A percentile compares a stretch with the other conserved stretches of the same genome.
These are phyloP conservation scores for Sugiyamaella americana DNA, from an alignment of 805 yeast species.

Conservation along the genomic window DNA sequence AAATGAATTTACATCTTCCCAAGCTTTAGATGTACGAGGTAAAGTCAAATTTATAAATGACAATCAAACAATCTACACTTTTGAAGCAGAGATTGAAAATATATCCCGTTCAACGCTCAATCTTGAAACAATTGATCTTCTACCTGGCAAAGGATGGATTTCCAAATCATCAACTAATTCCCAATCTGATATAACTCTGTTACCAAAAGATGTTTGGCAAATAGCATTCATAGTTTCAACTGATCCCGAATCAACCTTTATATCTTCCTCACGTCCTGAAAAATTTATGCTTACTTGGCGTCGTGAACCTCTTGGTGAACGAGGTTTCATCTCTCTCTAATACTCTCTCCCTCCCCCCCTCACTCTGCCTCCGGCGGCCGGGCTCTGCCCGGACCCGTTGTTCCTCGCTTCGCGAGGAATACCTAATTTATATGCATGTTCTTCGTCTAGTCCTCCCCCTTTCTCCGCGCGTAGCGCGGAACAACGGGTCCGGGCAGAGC, in stretches of 20 bases:
- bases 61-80: slow-evolving; percentile 2
- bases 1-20: slow-evolving; percentile 27
- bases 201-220: slow-evolving; percentile 29
- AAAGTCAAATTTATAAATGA: background rate
- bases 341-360: slow-evolving; percentile 7
- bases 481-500: background rate
- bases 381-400: background rate
- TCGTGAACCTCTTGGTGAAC: slow-evolving; percentile 33
- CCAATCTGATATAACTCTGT: slow-evolving; percentile 14
- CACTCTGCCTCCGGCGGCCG: background rate
- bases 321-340: slow-evolving; percentile 29
- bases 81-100: slow-evolving; percentile 34
- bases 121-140: slow-evolving; percentile 27
- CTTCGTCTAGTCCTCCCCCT: background rate
- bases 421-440: too few species aligned
- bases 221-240: slow-evolving; percentile 21
- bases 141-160: slow-evolving; percentile 24
- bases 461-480: background rate
- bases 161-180: slow-evolving; percentile 11
- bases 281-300: slow-evolving; percentile 30
- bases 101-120: slow-evolving; percentile 24
- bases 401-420: background rate
- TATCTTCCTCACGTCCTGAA: slow-evolving; percentile 13
- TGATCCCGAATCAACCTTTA: slow-evolving; percentile 16
- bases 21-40: slow-evolving; percentile 17